Evolutionary conservation across 495 filamentous ascomycete species (phyloP), one percentile per base, ranked within the genome.

Genomic region (Pyrenula massariospora): DNA sequence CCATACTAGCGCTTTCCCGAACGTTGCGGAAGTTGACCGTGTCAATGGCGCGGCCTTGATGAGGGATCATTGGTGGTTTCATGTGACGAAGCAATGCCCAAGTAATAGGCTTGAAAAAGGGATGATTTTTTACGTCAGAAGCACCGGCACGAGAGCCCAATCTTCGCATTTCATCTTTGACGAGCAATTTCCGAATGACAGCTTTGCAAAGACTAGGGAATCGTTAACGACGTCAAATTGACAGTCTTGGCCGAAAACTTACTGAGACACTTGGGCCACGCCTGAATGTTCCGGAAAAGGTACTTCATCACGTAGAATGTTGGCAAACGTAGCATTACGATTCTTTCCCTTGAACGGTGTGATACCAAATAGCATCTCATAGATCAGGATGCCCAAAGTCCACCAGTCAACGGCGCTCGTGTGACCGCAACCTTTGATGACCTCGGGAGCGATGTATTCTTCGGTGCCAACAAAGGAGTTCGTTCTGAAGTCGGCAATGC

Each of bases 301-400:
- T 53, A 95, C 91, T 60, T 98, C 93, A 66, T 98, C 94, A 25
- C 90, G 77, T 55, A 98, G 75, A 59, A 98, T 98, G 65, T 97
- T 98, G 24, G 91, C 93, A 72, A 98, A 98, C 0, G 93, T 98
- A 15, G 89, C 89, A 65, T 97, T 98, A 31, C 93, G 83, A 70
- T 95, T 98, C 82, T 98, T 97, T 61, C 93, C 93, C 73, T 98
- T 98, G 81, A 98, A 98, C 0, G 93, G 93, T 1, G 93, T 98
- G 2, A 91, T 97, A 21, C 93, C 94, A 70, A 88, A 97, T n/a
- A 98, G 75, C 93, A 98, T 98, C 69, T 98, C 93, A 61, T 96
- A 98, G 56, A 97, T 88, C 62, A 98, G 70, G 56, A 98, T 97
- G 20, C 93, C 93, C 10, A 98, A 73, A 1, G 93, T 98, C 93